Conservation (phyloP, 768 basidiomycete species). For the Tulasnella sp. region DNA sequence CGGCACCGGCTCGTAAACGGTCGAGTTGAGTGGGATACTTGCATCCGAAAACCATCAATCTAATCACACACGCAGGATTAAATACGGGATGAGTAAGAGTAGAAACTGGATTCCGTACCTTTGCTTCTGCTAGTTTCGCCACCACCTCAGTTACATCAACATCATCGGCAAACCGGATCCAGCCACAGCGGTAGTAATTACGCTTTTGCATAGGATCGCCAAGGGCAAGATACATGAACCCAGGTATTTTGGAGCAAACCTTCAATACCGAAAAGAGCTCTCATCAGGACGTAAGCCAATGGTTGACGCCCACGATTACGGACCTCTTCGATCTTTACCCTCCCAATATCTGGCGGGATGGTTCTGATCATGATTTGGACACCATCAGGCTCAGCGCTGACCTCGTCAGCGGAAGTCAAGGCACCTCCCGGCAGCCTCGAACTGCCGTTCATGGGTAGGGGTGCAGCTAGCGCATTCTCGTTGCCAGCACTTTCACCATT, state of each 20-base stretch:
- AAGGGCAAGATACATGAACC: conserved; percentile 79
- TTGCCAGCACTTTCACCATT: neutral
- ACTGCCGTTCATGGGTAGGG: neutral
- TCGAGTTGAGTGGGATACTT: conserved; percentile 69
- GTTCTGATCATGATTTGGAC: conserved; percentile 92
- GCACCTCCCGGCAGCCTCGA: neutral
- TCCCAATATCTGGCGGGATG: conserved; percentile 85
- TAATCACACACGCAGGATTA: conserved; percentile 27
- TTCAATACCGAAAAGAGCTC: conserved; percentile 30
- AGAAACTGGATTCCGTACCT: conserved; percentile 38
- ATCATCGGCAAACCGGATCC: conserved; percentile 79
- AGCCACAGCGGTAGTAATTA: conserved; percentile 89
- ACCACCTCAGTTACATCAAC: conserved; percentile 69
- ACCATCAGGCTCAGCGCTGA: conserved; percentile 59
- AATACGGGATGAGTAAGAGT: neutral
- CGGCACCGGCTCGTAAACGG: conserved; percentile 71
- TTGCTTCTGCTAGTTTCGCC: conserved; percentile 66
- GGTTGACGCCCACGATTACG: conserved; percentile 24
- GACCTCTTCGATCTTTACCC: conserved; percentile 83
- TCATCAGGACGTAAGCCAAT: conserved; percentile 11
- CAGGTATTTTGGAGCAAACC: conserved; percentile 66
- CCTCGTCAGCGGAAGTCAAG: conserved; percentile 38
- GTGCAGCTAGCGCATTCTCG: conserved; percentile 1
- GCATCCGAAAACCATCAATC: conserved; percentile 93
- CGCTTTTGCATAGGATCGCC: conserved; percentile 89